Percentiles rank a stretch among this genome's conserved stretches.
phyloP scores from a whole-genome alignment of 345 rosid genomes.

The Eucalyptus cloeziana region DNA sequence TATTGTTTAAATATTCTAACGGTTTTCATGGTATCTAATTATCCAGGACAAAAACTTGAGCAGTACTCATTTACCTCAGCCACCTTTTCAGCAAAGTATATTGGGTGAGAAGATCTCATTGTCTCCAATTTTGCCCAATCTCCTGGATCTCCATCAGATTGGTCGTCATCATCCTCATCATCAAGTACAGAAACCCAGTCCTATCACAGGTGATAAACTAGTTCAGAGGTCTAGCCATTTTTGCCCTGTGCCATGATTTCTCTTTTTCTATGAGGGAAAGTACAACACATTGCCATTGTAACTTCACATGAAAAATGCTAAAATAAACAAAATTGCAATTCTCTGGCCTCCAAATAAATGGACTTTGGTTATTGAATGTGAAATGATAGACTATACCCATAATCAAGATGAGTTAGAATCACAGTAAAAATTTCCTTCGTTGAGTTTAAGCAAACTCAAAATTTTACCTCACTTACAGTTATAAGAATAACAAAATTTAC shows the following conservation, averaged over 20 bases:
- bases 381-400: neutral
- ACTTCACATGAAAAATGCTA: neutral
- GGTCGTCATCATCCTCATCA: constrained; percentile 44
- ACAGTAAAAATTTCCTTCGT: neutral
- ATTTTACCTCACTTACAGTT: neutral
- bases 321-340: neutral
- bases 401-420: neutral
- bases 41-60: neutral
- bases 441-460: neutral
- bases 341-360: neutral
- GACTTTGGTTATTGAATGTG: neutral
- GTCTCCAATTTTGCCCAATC: constrained; percentile 94
- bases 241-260: neutral
- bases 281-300: neutral
- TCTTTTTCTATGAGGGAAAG: neutral
- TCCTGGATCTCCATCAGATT: constrained; percentile 48
- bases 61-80: constrained; percentile 33
- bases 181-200: constrained; percentile 68
- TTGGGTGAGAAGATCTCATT: constrained; percentile 87
- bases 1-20: too few relatives aligned
- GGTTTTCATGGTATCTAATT: neutral
- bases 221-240: neutral
- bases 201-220: constrained; percentile 31
- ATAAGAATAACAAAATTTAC: neutral
- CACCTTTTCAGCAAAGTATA: constrained; percentile 79